Base-by-base conservation (phyloP, 75 land plant species). In the Picea sitchensis region DNA sequence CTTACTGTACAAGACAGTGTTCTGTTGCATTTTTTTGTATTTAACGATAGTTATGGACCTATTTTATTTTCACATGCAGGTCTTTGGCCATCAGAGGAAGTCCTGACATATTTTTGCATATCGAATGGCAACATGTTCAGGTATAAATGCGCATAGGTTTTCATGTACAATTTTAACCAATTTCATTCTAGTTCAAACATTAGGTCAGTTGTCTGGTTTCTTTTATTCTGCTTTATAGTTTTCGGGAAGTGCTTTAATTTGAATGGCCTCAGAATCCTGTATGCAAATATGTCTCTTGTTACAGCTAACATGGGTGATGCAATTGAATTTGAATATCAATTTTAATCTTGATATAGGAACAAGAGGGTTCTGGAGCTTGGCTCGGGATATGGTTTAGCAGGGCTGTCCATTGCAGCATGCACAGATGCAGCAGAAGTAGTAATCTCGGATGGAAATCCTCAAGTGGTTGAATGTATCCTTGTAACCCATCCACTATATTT, bases 391-490 rank as follows among this genome's bases (percentile, higher is more conserved):
- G 98, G 98, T 60, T 87, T 95, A 81, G 98, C 93, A 56, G 96
- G 98, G 21, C 83, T 95, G 57, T 87, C 92, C 73, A 83, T 95
- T 81, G 92, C 93, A 44, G 89, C 88, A 51, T 76, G 83, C 84
- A 90, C 92, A 20, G 90, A 91, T 61, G 91, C 98, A 59, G 65
- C 77, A 44, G 90, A 93, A 78, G 94, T 95, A 71, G 83, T 91
- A 36, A 90, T 95, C 14, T 88, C 98, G 51, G 98, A 95, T 85
- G 96, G 98, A 72, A 95, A 95, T 84, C 94, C 92, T 76, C 87
- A 93, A 88, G 94, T 95, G 74, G 87, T 95, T 77, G 89, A 95
- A 77, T 95, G 98, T 95, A 95, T 95, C 93, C 93, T 91, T 77
- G 13, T 65, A 30, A 23, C 44, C 4, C 67, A 0, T 14, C 26